A percentile compares a stretch with the other conserved stretches of the same genome.
Evolutionary conservation across 106 monocot genomes (phyloP).

Genomic region (Platanthera zijinensis): DNA sequence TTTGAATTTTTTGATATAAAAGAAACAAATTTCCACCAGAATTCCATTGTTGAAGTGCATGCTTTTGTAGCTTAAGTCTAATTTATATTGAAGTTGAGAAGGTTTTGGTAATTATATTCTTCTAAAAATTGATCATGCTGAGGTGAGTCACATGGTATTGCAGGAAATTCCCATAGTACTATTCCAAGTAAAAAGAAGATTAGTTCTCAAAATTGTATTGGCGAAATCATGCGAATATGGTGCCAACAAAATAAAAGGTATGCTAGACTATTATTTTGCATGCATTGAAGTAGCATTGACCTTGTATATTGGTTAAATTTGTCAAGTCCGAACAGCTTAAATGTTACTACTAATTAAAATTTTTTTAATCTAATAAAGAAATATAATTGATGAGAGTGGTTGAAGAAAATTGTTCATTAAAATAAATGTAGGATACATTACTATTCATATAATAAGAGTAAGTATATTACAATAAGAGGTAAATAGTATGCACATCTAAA

Average conservation of each 20-base stretch:
- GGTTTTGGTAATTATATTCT: neutral
- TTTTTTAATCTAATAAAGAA: neutral
- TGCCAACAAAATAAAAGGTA: slow-evolving; percentile 30
- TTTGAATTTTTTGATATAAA: neutral
- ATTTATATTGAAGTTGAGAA: neutral
- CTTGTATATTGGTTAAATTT: neutral
- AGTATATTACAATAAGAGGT: too few relatives aligned
- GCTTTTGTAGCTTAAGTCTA: neutral
- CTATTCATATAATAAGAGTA: too few relatives aligned
- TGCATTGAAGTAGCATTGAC: neutral
- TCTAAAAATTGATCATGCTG: slow-evolving; percentile 1
- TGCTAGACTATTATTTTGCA: neutral
- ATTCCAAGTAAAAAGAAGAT: slow-evolving; percentile 16
- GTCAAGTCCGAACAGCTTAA: neutral
- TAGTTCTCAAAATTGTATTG: slow-evolving; percentile 31
- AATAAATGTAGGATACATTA: too few relatives aligned
- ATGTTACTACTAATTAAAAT: neutral
- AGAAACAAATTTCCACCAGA: neutral
- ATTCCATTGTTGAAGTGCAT: neutral
- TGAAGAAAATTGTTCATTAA: neutral
- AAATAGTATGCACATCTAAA: too few relatives aligned
- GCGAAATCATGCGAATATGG: slow-evolving; percentile 47
- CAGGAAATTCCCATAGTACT: slow-evolving; percentile 20
- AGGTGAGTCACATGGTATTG: neutral
- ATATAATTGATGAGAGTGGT: neutral